phyloP scores from a whole-genome alignment of 768 basidiomycete genomes.

The Clathrus columnatus region DNA sequence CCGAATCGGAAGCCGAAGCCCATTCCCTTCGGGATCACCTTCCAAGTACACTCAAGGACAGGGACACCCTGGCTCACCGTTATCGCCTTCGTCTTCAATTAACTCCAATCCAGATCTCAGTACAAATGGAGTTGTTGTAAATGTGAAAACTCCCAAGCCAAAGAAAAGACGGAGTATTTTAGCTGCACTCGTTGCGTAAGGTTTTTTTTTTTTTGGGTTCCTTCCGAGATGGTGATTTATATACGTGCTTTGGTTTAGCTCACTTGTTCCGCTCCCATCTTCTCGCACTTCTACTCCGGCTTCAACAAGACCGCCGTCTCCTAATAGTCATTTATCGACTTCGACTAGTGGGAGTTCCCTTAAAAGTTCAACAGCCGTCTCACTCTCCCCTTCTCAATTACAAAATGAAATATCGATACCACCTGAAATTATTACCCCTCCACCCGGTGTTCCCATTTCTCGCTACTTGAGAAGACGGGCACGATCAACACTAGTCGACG shows the following conservation, averaged over 20 bases:
- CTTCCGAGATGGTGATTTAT: slow-evolving; percentile 9
- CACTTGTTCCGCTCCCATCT: slow-evolving; percentile 13
- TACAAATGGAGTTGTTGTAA: slow-evolving; percentile 21
- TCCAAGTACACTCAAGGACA: slow-evolving; percentile 7
- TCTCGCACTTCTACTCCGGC: neutral
- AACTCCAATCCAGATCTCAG: slow-evolving; percentile 17
- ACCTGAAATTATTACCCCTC: slow-evolving; percentile 19
- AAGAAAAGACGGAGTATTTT: slow-evolving; percentile 65
- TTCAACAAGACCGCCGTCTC: slow-evolving; percentile 24
- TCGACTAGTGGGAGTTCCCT: neutral
- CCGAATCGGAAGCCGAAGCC: slow-evolving; percentile 15
- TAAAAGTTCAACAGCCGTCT: slow-evolving; percentile 14
- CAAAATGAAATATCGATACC: slow-evolving; percentile 17
- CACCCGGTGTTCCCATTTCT: slow-evolving; percentile 21
- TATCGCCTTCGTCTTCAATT: slow-evolving; percentile 9
- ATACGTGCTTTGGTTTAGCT: slow-evolving; percentile 12
- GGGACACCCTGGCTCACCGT: neutral
- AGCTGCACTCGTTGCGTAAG: slow-evolving; percentile 59
- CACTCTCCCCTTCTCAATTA: slow-evolving; percentile 24
- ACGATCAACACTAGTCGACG: slow-evolving; percentile 58
- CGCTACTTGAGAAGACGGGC: slow-evolving; percentile 50
- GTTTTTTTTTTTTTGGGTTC: slow-evolving; percentile 2
- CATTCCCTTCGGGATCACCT: too few relatives aligned
- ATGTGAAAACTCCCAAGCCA: slow-evolving; percentile 31
- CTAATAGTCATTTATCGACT: slow-evolving; percentile 12